A percentile compares a stretch with the other conserved stretches of the same genome.
Conservation (phyloP, 2,329 filamentous ascomycete genomes). For the Sclerotinia minor region DNA sequence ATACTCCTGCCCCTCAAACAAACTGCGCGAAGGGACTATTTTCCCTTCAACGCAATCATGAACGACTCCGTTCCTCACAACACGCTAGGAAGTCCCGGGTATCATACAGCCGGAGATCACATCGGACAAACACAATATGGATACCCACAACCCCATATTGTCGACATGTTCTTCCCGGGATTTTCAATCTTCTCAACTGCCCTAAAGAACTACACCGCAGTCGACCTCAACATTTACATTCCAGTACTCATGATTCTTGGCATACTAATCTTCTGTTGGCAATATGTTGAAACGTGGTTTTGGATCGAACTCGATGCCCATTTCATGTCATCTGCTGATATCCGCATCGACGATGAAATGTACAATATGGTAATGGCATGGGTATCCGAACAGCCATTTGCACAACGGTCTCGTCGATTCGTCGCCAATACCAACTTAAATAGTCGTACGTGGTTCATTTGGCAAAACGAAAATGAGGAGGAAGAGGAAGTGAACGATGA, state of each 20-base stretch:
- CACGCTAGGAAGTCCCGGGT: neutral
- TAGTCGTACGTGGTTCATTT: constrained; percentile 53
- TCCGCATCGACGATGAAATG: constrained; percentile 69
- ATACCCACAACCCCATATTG: constrained; percentile 42
- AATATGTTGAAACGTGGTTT: constrained; percentile 53
- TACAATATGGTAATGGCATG: constrained; percentile 73
- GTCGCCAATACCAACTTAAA: constrained; percentile 64
- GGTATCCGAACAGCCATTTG: constrained; percentile 63
- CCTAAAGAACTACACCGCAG: constrained; percentile 56
- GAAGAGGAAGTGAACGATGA: constrained; percentile 49
- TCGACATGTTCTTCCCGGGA: constrained; percentile 67
- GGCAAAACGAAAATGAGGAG: constrained; percentile 46
- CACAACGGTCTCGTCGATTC: constrained; percentile 59
- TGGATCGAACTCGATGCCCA: constrained; percentile 52
- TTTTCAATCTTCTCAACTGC: constrained; percentile 58
- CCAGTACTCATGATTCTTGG: constrained; percentile 55
- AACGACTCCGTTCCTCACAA: constrained; percentile 5
- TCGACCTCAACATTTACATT: constrained; percentile 64
- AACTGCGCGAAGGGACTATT: neutral
- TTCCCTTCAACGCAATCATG: constrained; percentile 3
- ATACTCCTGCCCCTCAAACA: neutral
- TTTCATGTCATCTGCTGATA: constrained; percentile 65
- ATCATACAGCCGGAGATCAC: neutral
- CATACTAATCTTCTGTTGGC: constrained; percentile 52
- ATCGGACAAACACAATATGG: neutral